Base-by-base conservation (phyloP, 371 early-diverging fungal genomes). In the Lichtheimia hyalospora region DNA sequence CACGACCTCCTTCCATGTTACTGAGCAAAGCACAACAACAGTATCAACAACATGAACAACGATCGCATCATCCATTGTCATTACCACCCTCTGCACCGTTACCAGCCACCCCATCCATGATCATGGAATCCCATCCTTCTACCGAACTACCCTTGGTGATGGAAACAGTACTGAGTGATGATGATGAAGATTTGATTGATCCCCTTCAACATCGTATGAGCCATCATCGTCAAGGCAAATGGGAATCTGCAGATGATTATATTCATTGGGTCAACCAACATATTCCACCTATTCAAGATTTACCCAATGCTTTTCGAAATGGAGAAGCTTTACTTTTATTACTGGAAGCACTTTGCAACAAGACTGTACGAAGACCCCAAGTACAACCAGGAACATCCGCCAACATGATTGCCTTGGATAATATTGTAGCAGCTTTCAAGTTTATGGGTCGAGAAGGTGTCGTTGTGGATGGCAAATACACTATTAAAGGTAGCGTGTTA, bases 1-100 rank as follows among this genome's bases (percentile, higher is more conserved):
- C 89, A 8, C 77, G 89, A 16, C 87, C 89, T 15, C 86, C 89
- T 34, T 84, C 84, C 10, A 64, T 76, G 25, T 57, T 80, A 52
- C 67, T 60, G 61, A 61, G 57, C 57, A 63, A 50, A 12, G 18
- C 44, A 14, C 51, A 24, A 7, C 58, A n/a, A 15, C 58, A 54
- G 18, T 15, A 24, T 20, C 43, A 16, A 20, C 42, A 20, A 14
- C 43, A 43, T n/a, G 18, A 21, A n/a, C 46, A 46, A 7, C 46
- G 27, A n/a, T 15, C 42, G 57, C 49, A 48, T 13, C 52, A 28
- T 25, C 43, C 24, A 54, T 21, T 46, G 20, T 48, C 52, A 3
- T 52, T 54, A 21, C 61, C 21, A 15, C 56, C 23, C n/a, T 34
- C 34, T 34, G 42, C 55, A 55, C 41, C 44, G 1, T 34, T 51